Evolutionary conservation across 176 grass and related monocot species (phyloP).

Genomic region (Ensete glaucum): DNA sequence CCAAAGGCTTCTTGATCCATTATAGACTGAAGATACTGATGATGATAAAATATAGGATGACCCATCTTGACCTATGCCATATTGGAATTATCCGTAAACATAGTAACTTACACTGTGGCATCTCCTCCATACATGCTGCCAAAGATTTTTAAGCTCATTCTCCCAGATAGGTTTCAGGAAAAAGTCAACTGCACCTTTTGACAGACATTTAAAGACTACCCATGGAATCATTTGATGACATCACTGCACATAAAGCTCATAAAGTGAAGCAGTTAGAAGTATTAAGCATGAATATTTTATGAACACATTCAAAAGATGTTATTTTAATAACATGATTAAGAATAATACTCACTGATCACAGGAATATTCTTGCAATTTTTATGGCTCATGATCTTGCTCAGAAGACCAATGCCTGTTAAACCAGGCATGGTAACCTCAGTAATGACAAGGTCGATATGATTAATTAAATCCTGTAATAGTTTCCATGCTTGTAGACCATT

Average conservation of each 20-base stretch:
- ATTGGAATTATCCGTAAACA: not conserved
- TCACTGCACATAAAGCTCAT: constrained; percentile 66
- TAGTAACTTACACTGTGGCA: constrained; percentile 73
- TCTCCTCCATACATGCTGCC: constrained; percentile 96
- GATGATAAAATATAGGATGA: not conserved
- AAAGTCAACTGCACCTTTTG: constrained; percentile 96
- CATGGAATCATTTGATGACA: constrained; percentile 95
- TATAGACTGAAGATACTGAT: not conserved
- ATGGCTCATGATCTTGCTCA: constrained; percentile 78
- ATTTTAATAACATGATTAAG: not conserved
- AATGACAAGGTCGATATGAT: constrained; percentile 84
- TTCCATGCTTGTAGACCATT: constrained; percentile 91
- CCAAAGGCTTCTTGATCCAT: not conserved
- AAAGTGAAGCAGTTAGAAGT: constrained; percentile 36
- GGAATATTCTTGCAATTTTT: constrained; percentile 83
- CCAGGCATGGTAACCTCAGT: constrained; percentile 72
- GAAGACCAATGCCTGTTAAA: constrained; percentile 76
- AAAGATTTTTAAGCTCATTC: constrained; percentile 97
- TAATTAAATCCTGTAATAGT: constrained; percentile 59
- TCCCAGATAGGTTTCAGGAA: constrained; percentile 90
- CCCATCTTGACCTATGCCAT: not conserved
- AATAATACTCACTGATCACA: constrained; percentile 74
- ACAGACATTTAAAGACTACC: constrained; percentile 77
- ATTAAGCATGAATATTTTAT: constrained; percentile 2
- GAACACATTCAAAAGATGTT: not conserved